These are phyloP conservation scores for Naematelia encephala DNA, from an alignment of 768 basidiomycete genomes.

Conservation along the genomic window DNA sequence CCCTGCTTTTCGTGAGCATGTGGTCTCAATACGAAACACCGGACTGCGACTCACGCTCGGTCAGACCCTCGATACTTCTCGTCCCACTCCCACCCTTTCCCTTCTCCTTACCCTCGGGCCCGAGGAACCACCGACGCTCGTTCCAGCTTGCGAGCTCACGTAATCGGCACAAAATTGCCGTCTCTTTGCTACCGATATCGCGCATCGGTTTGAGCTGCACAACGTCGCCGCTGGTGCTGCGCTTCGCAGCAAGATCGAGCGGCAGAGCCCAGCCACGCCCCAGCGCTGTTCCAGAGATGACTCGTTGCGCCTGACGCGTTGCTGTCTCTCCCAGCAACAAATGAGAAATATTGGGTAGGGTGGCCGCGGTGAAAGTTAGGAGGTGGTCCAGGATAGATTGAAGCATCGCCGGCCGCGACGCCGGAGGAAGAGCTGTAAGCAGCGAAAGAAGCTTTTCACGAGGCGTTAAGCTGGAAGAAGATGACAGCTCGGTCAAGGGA, in stretches of 20 bases:
- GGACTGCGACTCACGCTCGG: constrained; percentile 41
- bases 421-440: constrained; percentile 35
- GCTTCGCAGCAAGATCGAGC: constrained; percentile 31
- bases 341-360: constrained; percentile 40
- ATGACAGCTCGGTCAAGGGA: constrained; percentile 13
- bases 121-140: constrained; percentile 30
- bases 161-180: constrained; percentile 39
- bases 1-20: constrained; percentile 23
- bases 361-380: constrained; percentile 18
- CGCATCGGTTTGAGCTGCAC: constrained; percentile 44
- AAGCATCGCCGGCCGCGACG: constrained; percentile 44
- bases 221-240: constrained; percentile 5
- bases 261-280: constrained; percentile 47
- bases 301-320: constrained; percentile 43
- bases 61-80: constrained; percentile 41
- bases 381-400: constrained; percentile 39
- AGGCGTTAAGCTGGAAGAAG: constrained; percentile 19
- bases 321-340: constrained; percentile 46
- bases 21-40: background rate
- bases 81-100: constrained; percentile 34
- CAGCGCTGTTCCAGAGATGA: constrained; percentile 42
- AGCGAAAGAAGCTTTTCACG: constrained; percentile 31
- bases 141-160: constrained; percentile 34
- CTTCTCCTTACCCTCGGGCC: constrained; percentile 10
- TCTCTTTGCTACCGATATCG: constrained; percentile 43